Base-by-base conservation (phyloP, 257 asterid genomes). In the Lycium barbarum region DNA sequence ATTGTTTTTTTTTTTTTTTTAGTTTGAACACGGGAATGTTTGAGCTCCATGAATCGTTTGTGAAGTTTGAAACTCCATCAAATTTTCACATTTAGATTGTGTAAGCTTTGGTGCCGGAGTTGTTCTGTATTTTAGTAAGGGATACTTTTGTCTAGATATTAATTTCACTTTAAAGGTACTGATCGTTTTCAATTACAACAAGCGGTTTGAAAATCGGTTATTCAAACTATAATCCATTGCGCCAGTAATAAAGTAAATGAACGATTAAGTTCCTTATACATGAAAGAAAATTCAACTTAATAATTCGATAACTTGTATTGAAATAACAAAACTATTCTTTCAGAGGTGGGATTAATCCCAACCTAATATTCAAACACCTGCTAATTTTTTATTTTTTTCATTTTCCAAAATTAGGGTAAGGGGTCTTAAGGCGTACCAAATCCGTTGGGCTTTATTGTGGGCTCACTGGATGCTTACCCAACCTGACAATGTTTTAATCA, bases 391-490 rank as follows among this genome's bases (percentile, higher is more conserved):
- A 0, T 26, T 26, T 26, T 26, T 26, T 26, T 26, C 33, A 26
- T 26, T 26, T 26, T 26, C 33, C 33, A 71, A 51, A 72, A 72
- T 14, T 15, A 18, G 2, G 36, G 15, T 49, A 12, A 17, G 59
- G 53, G 70, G 33, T 26, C 33, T 26, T 54, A 53, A 54, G 4
- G 47, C 1, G 5, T 74, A 38, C 33, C 58, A 43, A 79, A 78
- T 45, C 83, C 89, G 86, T 74, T 86, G 63, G 79, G 85, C 73
- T n/a, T 65, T 62, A 51, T 79, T 71, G 88, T 55, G 86, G 88
- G 88, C 88, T 68, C 78, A 87, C 83, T 88, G 73, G 84, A 20
- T 58, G n/a, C 78, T 58, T 38, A 71, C 76, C 83, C 87, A 71
- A 74, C 71, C 85, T 65, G 82, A 72, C 79, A 76, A n/a, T 51